phyloP scores from a whole-genome alignment of 164 flowering plant genomes.

The Taxillus chinensis region DNA sequence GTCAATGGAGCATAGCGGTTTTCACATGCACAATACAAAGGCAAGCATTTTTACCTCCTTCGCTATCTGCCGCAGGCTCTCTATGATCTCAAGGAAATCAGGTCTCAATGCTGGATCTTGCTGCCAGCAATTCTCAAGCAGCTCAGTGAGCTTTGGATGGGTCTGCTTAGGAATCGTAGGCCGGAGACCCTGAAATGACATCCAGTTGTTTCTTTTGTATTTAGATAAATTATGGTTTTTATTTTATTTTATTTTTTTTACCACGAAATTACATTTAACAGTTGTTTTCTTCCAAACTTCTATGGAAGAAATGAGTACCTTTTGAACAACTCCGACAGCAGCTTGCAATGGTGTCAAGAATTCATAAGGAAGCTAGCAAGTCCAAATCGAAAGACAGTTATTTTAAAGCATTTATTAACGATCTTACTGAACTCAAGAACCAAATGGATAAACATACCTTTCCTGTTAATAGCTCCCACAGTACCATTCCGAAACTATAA shows the following conservation, averaged over 20 bases:
- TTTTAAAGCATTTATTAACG: background rate
- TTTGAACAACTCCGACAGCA: constrained; percentile 56
- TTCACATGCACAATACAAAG: background rate
- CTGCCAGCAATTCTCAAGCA: constrained; percentile 36
- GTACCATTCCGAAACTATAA: constrained; percentile 45
- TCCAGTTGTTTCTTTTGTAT: background rate
- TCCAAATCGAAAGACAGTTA: background rate
- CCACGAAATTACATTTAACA: too few relatives aligned
- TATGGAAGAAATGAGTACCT: constrained; percentile 20
- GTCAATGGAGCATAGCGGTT: too few relatives aligned
- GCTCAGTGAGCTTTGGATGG: constrained; percentile 24
- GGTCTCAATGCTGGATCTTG: constrained; percentile 45
- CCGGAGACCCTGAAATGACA: constrained; percentile 33
- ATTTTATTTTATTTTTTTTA: too few relatives aligned
- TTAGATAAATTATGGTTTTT: background rate
- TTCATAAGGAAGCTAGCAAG: constrained; percentile 43
- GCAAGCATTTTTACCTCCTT: constrained; percentile 22
- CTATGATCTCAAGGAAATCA: constrained; percentile 46
- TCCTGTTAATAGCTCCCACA: constrained; percentile 54
- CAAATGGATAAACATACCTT: constrained; percentile 24
- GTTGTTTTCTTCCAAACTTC: too few relatives aligned
- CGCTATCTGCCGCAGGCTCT: constrained; percentile 26
- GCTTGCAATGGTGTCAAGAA: constrained; percentile 53
- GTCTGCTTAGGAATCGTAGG: constrained; percentile 46
- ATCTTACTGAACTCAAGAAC: background rate